Base-by-base conservation (phyloP, 768 basidiomycete species). In the Leccinum pellstonianum region DNA sequence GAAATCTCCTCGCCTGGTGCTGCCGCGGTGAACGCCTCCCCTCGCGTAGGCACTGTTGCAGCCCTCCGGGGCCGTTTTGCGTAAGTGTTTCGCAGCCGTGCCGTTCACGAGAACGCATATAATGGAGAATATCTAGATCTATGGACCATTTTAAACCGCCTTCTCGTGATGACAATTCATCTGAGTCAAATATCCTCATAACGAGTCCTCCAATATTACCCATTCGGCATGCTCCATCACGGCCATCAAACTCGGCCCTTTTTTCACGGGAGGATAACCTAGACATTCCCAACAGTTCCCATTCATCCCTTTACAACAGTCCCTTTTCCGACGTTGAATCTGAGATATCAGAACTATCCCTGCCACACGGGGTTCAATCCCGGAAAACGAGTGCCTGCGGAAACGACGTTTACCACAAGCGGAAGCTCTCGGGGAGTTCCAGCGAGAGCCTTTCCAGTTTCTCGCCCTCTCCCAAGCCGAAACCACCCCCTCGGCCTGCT, bases 11-110 rank as follows among this genome's bases (percentile, higher is more conserved):
- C 51, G 3, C 51, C 53, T 23, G 52, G 21, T 35, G 21, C 48
- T 10, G 6, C 21, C 8, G 12, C 51, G 3, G 5, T 55, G 11
- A 61, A 62, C 46, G 25, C 43, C 23, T 60, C 66, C 4, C 57
- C 64, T 29, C 56, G 61, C 11, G 12, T 41, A 48, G 54, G 68
- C 17, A 73, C 71, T 19, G 76, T 82, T 5, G 70, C 80, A 19
- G 73, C 79, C 2, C 68, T 79, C 37, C 76, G 78, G 38, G 76
- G 62, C 60, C 76, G 77, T 37, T 69, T 68, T 25, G 21, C 60
- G 70, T 73, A 52, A 58, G 68, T 65, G 9, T 58, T 15, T 4
- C 46, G 5, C 9, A 14, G 29, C 14, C 5, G 0, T 43, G 3
- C 5, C 14, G 29, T 41, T 46, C 27, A 25, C 2, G 5, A 14